Evolutionary conservation across 208 protist species (phyloP).

Genomic region (Sergeia podlipaevii): DNA sequence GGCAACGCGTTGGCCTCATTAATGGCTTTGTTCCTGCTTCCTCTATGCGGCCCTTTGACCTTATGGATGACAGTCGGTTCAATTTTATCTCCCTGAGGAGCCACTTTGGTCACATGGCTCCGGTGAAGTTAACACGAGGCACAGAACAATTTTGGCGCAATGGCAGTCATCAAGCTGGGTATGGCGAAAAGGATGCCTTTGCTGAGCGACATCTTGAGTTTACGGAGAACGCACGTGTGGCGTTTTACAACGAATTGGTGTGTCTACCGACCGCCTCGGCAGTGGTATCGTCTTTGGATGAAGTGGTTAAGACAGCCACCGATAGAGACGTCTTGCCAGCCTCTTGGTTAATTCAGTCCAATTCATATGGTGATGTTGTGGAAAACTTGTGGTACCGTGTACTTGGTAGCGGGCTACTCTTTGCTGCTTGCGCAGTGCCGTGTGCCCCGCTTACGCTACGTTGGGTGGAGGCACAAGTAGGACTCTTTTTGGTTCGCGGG

Average conservation of each 20-base stretch:
- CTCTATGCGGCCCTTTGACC: slow-evolving; percentile 75
- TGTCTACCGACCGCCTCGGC: slow-evolving; percentile 8
- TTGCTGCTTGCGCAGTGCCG: slow-evolving; percentile 36
- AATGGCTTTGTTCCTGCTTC: slow-evolving; percentile 68
- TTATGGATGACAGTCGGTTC: slow-evolving; percentile 63
- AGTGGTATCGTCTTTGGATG: slow-evolving; percentile 17
- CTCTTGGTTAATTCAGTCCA: slow-evolving; percentile 65
- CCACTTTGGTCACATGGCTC: slow-evolving; percentile 28
- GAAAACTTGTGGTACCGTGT: slow-evolving; percentile 39
- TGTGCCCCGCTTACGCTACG: slow-evolving; percentile 59
- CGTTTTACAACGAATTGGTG: slow-evolving; percentile 32
- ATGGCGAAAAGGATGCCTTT: too few relatives aligned
- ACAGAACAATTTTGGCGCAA: too few relatives aligned
- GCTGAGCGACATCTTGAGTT: too few relatives aligned
- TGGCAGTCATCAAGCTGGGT: too few relatives aligned
- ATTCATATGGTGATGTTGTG: slow-evolving; percentile 24
- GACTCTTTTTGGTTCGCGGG: slow-evolving; percentile 63
- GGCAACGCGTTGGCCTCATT: slow-evolving; percentile 52
- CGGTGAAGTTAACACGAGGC: slow-evolving; percentile 24
- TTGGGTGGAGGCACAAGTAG: slow-evolving; percentile 67
- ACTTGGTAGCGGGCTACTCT: slow-evolving; percentile 45
- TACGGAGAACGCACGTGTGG: slow-evolving; percentile 18
- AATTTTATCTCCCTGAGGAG: slow-evolving; percentile 38
- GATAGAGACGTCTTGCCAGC: slow-evolving; percentile 17
- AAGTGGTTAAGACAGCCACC: slow-evolving; percentile 4